Evolutionary conservation across 176 grass and related monocot species (phyloP), one percentile per base, ranked within the genome.

Genomic region (Avena sativa): DNA sequence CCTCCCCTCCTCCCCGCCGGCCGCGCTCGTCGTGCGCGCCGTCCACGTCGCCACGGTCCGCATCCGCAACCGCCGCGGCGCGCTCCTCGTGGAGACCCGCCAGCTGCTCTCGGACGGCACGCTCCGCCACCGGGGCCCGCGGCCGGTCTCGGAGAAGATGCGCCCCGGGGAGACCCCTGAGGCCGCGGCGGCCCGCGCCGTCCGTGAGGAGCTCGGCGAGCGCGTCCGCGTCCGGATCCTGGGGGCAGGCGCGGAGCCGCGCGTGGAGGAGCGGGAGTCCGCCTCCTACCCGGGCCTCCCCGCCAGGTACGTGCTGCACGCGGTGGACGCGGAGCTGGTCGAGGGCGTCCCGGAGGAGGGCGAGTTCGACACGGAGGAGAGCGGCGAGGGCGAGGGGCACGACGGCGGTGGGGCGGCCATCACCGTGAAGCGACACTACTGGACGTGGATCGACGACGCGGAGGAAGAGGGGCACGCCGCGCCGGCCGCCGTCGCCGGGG

Each of bases 121-220:
- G 34, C 30, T 96, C 75, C 87, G 94, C 1, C 32, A 72, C 32
- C 85, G 94, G n/a, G 87, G 71, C 38, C 59, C 60, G 40, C 84
- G 93, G 8, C 92, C 93, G 14, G 80, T 98, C 1, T 98, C 97
- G 0, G 94, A 98, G 86, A 98, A 98, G 92, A 96, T 98, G 97
- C 79, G 84, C 1, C 97, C 90, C 1, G 87, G 92, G 17, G 96
- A 96, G 83, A 58, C 90, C 15, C 50, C 91, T 12, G 89, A 96
- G 87, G 93, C 91, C 70, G 94, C 92, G 2, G 87, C 87, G 26
- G 85, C 34, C 25, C 90, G 89, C 50, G 94, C 90, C 23, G 89
- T 96, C 48, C 8, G 61, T 6, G 97, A 96, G 90, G 97, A 98
- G 89, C 87, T 98, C 38, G 92, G 94, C 11, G 85, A 84, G n/a